Conservation (phyloP, 306 rosid species). For the Pachyrhizus erosus region DNA sequence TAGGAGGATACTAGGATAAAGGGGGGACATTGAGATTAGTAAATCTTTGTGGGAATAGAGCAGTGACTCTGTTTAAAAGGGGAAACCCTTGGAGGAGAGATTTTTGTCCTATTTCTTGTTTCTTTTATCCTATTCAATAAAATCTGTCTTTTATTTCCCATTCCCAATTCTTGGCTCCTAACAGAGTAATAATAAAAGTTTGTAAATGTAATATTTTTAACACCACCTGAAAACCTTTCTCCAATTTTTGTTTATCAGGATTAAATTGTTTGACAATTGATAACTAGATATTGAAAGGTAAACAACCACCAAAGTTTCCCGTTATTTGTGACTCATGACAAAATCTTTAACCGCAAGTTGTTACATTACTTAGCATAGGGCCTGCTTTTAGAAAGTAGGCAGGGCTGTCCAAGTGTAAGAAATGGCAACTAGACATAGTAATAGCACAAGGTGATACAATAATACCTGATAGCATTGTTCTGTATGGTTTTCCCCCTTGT, state of each 20-base stretch:
- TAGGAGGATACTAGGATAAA: too few species aligned
- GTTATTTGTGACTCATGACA: background rate
- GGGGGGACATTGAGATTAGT: too few species aligned
- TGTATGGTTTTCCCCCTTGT: background rate
- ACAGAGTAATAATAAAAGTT: background rate
- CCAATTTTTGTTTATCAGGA: conserved; percentile 11
- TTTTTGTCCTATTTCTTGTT: too few species aligned
- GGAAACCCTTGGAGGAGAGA: too few species aligned
- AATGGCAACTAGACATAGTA: conserved; percentile 6
- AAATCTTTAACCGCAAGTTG: background rate
- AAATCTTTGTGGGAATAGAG: too few species aligned
- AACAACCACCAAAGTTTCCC: background rate
- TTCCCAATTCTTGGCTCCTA: too few species aligned
- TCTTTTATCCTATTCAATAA: too few species aligned
- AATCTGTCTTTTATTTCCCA: too few species aligned
- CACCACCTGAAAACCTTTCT: background rate
- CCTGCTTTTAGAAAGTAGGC: background rate
- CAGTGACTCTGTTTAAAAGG: too few species aligned
- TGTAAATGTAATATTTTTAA: conserved; percentile 6
- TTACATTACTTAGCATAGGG: conserved; percentile 5
- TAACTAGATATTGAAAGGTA: conserved; percentile 8
- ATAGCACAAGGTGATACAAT: background rate
- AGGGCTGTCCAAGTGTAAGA: conserved; percentile 7
- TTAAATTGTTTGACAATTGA: conserved; percentile 15
- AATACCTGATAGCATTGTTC: conserved; percentile 15